Evolutionary conservation across 495 filamentous ascomycete species (phyloP).

Genomic region (Parathielavia hyrcaniae): DNA sequence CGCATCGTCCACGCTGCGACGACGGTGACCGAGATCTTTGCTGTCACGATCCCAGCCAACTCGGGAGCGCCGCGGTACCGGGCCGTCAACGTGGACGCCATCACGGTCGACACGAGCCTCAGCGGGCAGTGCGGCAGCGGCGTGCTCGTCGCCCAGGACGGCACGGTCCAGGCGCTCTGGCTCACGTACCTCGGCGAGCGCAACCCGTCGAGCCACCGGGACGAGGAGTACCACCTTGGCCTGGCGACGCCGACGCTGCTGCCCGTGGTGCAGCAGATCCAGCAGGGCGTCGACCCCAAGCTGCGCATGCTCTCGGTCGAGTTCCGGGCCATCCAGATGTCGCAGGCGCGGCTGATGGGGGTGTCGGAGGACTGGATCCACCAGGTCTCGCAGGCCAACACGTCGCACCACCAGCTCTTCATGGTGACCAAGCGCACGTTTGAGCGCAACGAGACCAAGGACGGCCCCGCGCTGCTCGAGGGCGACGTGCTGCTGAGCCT

Average conservation of each 20-base stretch:
- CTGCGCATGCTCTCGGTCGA: constrained; percentile 89
- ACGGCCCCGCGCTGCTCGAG: constrained; percentile 60
- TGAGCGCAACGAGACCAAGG: constrained; percentile 59
- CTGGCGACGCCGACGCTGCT: constrained; percentile 82
- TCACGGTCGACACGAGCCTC: constrained; percentile 90
- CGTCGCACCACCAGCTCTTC: constrained; percentile 90
- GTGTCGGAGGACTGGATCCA: constrained; percentile 93
- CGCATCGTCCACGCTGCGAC: constrained; percentile 91
- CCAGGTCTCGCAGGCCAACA: constrained; percentile 77
- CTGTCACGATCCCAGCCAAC: constrained; percentile 92
- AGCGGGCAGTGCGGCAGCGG: constrained; percentile 92
- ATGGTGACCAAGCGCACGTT: constrained; percentile 84
- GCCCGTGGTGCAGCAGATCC: constrained; percentile 77
- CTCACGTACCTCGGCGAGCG: constrained; percentile 93
- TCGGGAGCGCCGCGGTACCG: constrained; percentile 86
- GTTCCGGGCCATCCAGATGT: constrained; percentile 93
- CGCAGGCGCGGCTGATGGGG: constrained; percentile 96
- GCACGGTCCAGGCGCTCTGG: constrained; percentile 91
- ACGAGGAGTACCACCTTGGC: constrained; percentile 95
- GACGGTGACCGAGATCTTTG: constrained; percentile 93
- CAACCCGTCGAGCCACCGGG: constrained; percentile 66
- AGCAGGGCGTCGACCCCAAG: constrained; percentile 67
- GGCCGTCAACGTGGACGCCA: constrained; percentile 93
- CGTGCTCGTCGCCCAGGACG: constrained; percentile 82
- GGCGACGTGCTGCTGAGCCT: constrained; percentile 89